Evolutionary conservation across 2,329 filamentous ascomycete species (phyloP), one percentile per base, ranked within the genome.

Genomic region (Talaromyces atroroseus): DNA sequence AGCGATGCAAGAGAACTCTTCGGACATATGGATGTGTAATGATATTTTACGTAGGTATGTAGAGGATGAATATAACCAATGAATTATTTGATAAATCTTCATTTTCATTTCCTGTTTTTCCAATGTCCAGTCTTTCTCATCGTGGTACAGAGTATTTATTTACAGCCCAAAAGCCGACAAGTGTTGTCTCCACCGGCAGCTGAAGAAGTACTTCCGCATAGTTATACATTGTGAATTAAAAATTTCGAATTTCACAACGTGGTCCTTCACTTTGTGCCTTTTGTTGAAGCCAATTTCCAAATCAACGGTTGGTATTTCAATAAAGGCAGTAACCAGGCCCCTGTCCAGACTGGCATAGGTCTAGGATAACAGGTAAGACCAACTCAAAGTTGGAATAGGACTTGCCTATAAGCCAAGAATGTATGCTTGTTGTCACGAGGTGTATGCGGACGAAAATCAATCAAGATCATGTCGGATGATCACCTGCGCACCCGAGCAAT

Each of bases 1-100:
- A 65, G 56, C 64, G 65, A 63, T 68, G 71, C 71, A 68, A 68
- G 67, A 73, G 67, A 73, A 73, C 66, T 63, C 64, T 68, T 73
- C 68, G 69, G 61, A 74, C 66, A 74, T 68, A 21, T 40, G 4
- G 23, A 49, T 49, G 18, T 18, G 29, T 26, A 42, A 40, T 18
- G 12, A 20, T 49, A 16, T 34, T 20, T 54, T 12, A 23, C 18
- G 32, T 48, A 51, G 29, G 12, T 36, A 36, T 10, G 14, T 36
- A 29, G 18, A 10, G 14, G 23, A 23, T 44, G 10, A 23, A 40
- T 6, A 40, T 7, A 18, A 18, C 20, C 16, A 40, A 18, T 40
- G 1, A 36, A 36, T 36, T 12, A 36, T 14, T 36, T 16, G 2
- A 36, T 16, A 3, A 10, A 16, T 36, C 11, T 36, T 16, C 32